phyloP scores from a whole-genome alignment of 345 rosid species.

The Pistacia integerrima region DNA sequence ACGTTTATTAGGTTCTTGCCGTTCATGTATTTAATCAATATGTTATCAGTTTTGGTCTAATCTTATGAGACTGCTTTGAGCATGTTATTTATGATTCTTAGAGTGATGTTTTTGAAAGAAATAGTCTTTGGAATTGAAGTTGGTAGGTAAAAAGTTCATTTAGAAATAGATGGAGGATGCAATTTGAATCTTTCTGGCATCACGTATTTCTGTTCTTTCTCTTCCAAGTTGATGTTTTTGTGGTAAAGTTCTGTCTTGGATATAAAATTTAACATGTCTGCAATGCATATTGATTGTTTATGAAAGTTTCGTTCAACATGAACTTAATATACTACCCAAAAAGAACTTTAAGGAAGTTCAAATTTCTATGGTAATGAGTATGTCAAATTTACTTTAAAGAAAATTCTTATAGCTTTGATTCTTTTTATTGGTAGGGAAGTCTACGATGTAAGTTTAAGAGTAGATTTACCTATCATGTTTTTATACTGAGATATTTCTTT shows the following conservation, averaged over 20 bases:
- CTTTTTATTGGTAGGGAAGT: not conserved
- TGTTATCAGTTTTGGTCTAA: not conserved
- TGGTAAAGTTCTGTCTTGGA: not conserved
- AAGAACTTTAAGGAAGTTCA: not conserved
- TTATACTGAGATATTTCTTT: not conserved
- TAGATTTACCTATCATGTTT: not conserved
- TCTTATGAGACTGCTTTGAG: not conserved
- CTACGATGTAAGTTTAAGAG: not conserved
- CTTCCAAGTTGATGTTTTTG: not conserved
- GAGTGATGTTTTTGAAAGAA: not conserved
- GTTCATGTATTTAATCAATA: slow-evolving; percentile 4
- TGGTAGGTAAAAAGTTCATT: not conserved
- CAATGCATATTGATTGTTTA: not conserved
- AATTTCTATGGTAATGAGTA: not conserved
- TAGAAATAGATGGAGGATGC: slow-evolving; percentile 2
- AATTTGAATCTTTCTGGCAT: not conserved
- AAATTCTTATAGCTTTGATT: not conserved
- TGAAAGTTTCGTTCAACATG: not conserved
- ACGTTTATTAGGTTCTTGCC: not conserved
- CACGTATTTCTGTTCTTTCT: not conserved
- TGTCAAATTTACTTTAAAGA: not conserved
- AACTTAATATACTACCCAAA: not conserved
- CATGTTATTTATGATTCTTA: not conserved
- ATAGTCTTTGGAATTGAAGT: slow-evolving; percentile 8
- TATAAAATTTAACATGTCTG: not conserved